Evolutionary conservation across 257 asterid genomes (phyloP).

Genomic region (Jaltomata sinuosa): DNA sequence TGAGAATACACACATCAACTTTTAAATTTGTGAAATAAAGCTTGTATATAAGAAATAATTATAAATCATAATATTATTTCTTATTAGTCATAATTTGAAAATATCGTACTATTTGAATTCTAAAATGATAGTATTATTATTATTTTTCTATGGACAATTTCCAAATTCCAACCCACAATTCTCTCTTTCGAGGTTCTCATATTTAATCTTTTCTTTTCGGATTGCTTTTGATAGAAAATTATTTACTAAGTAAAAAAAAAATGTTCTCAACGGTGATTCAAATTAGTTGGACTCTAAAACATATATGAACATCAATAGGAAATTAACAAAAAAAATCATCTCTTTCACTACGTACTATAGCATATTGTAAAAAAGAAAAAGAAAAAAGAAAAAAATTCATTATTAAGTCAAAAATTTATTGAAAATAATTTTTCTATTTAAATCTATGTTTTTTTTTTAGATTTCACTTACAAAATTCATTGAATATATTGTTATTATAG

Average conservation of each 20-base stretch:
- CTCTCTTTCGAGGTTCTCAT: neutral
- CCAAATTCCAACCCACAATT: neutral
- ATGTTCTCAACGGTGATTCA: no score
- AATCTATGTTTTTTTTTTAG: accelerated
- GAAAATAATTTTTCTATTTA: neutral
- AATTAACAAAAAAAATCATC: neutral
- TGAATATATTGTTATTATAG: no score
- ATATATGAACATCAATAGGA: accelerated
- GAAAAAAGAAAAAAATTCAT: neutral
- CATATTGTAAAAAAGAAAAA: no score
- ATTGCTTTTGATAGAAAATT: neutral
- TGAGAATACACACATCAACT: no score
- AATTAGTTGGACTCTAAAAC: neutral
- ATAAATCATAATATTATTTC: neutral
- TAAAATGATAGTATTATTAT: neutral
- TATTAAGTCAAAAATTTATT: neutral
- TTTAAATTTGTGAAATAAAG: no score
- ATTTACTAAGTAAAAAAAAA: neutral
- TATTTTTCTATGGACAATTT: neutral
- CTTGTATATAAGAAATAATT: no score
- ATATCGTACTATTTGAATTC: neutral
- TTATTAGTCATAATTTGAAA: neutral
- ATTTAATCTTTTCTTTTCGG: neutral
- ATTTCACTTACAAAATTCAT: neutral
- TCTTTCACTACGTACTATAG: no score